Percentiles rank a stretch among this genome's conserved stretches.
These are phyloP conservation scores for Entomophthora muscae DNA, from an alignment of 371 early-diverging fungal genomes.

Conservation along the genomic window DNA sequence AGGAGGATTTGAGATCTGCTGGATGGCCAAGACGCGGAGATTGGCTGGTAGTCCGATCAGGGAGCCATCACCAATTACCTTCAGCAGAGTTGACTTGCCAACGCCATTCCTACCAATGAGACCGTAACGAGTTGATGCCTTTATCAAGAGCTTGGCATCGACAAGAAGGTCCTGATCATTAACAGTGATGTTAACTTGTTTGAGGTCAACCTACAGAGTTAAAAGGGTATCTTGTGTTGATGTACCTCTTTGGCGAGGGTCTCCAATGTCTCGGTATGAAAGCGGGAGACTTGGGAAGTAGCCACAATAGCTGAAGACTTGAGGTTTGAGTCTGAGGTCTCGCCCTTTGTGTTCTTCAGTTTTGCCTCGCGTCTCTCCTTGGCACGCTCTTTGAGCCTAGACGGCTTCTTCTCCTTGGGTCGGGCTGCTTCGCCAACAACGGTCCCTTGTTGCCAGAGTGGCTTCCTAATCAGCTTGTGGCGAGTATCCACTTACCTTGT, in stretches of 20 bases:
- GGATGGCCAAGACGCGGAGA: conserved; percentile 56
- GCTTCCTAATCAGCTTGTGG: no score
- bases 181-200: not conserved
- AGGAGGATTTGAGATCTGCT: conserved; percentile 38
- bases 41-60: conserved; percentile 65
- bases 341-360: no score
- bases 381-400: conserved; percentile 1
- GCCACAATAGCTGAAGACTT: no score
- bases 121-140: conserved; percentile 44
- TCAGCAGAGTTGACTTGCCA: conserved; percentile 79
- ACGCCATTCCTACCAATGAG: conserved; percentile 76
- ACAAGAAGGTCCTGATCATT: not conserved
- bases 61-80: conserved; percentile 42
- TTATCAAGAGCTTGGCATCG: conserved; percentile 23
- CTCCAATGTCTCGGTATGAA: not conserved
- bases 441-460: no score
- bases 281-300: not conserved
- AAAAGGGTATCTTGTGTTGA: not conserved
- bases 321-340: no score
- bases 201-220: not conserved
- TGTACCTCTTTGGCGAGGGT: conserved; percentile 5
- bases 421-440: no score
- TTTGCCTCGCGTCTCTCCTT: not conserved
- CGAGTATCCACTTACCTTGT: no score
- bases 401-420: not conserved